phyloP scores from a whole-genome alignment of 345 rosid genomes.

The Eucalyptus erythrocorys region DNA sequence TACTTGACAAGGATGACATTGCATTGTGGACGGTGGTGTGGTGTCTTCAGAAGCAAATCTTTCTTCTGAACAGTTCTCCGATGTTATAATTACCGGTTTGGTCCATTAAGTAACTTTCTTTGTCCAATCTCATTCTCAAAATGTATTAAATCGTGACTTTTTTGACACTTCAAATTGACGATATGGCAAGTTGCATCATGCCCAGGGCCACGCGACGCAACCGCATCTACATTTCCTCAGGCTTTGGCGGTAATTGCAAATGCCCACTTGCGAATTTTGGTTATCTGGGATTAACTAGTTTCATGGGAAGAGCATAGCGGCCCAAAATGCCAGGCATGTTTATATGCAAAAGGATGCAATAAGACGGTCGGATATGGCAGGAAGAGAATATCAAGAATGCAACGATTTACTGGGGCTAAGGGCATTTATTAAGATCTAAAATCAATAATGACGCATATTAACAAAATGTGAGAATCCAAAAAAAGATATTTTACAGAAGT shows the following conservation, averaged over 20 bases:
- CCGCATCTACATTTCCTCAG: background rate
- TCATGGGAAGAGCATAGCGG: background rate
- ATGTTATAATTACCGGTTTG: background rate
- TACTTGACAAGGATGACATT: rapidly evolving
- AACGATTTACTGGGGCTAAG: background rate
- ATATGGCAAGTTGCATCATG: background rate
- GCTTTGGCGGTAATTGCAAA: background rate
- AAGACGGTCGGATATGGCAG: background rate
- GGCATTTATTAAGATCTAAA: background rate
- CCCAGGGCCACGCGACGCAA: background rate
- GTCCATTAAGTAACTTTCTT: background rate
- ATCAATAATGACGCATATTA: background rate
- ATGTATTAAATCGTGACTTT: background rate
- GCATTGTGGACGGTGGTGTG: background rate
- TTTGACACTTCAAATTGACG: background rate
- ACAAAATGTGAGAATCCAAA: background rate
- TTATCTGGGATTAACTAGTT: background rate
- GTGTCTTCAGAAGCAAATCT: background rate
- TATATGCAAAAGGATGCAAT: background rate
- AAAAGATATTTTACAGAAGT: background rate
- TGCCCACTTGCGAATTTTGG: background rate
- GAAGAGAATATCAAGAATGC: background rate
- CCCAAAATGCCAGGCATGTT: background rate
- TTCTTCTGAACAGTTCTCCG: background rate
- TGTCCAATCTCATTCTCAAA: background rate